phyloP scores from a whole-genome alignment of 192 early-diverging fungal genomes.

The Backusella liffmaniae region DNA sequence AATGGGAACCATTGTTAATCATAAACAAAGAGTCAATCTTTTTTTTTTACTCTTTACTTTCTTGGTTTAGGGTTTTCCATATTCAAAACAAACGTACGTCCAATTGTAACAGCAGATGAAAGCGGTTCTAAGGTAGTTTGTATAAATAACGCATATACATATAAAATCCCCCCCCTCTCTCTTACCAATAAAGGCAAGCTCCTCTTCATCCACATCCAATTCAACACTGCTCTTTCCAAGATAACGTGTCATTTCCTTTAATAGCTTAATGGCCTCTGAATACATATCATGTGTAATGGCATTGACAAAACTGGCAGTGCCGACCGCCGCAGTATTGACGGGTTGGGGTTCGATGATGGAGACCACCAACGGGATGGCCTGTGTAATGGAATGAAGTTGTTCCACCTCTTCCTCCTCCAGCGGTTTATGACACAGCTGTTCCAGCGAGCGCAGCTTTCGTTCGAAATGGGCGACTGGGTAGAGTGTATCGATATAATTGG shows the following conservation, averaged over 20 bases:
- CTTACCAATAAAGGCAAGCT: conserved; percentile 3
- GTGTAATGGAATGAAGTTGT: neutral
- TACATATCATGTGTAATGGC: conserved; percentile 31
- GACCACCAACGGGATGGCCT: conserved; percentile 18
- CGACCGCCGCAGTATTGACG: neutral
- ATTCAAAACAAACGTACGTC: conserved; percentile 19
- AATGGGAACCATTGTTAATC: too few relatives aligned
- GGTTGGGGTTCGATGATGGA: conserved; percentile 19
- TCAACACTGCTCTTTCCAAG: conserved; percentile 25
- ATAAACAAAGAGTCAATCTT: too few relatives aligned
- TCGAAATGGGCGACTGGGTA: conserved; percentile 34
- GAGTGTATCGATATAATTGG: conserved; percentile 26
- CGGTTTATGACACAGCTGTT: conserved; percentile 32
- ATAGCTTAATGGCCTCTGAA: conserved; percentile 25
- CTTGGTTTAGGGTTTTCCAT: conserved; percentile 19
- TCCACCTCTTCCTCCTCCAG: neutral
- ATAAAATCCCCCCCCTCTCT: neutral
- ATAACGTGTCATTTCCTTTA: conserved; percentile 16
- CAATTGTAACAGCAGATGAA: conserved; percentile 12
- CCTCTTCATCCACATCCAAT: conserved; percentile 31
- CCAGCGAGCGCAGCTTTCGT: conserved; percentile 28
- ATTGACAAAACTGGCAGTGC: neutral
- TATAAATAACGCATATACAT: neutral
- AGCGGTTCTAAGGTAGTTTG: neutral
- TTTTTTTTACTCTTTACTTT: neutral